phyloP scores from a whole-genome alignment of 306 rosid genomes.

The Cicer pinnatifidum region DNA sequence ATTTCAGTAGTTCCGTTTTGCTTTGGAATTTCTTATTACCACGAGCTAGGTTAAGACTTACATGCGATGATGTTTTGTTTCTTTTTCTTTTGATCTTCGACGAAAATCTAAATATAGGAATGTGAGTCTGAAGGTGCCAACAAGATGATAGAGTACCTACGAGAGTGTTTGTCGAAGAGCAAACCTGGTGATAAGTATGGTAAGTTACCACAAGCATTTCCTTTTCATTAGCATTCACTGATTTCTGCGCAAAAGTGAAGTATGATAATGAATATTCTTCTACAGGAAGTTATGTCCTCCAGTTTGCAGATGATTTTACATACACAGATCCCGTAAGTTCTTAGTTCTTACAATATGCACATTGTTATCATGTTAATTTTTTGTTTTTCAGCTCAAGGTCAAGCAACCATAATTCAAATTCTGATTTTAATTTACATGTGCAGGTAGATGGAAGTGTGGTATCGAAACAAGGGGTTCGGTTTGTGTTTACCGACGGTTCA shows the following conservation, averaged over 20 bases:
- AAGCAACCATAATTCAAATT: conserved; percentile 36
- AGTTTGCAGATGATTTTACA: conserved; percentile 84
- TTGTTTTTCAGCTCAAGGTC: conserved; percentile 20
- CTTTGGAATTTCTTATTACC: conserved; percentile 19
- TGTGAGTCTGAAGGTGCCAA: conserved; percentile 91
- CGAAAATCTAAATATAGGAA: conserved; percentile 61
- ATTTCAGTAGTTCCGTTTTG: conserved; percentile 27
- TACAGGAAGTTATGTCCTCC: conserved; percentile 81
- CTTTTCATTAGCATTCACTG: background rate
- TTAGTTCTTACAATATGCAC: conserved; percentile 38
- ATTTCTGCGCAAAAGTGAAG: background rate
- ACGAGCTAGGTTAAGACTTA: background rate
- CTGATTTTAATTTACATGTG: conserved; percentile 16
- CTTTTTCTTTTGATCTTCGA: conserved; percentile 13
- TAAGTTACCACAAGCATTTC: conserved; percentile 47
- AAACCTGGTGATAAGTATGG: conserved; percentile 85
- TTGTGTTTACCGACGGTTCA: conserved; percentile 93
- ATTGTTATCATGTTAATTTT: conserved; percentile 18
- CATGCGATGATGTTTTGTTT: conserved; percentile 27
- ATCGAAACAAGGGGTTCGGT: conserved; percentile 93
- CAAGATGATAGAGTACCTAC: conserved; percentile 76
- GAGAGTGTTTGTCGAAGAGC: conserved; percentile 69
- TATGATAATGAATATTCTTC: conserved; percentile 33
- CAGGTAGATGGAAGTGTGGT: conserved; percentile 92
- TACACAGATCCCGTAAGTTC: conserved; percentile 90